Conservation (phyloP, 257 asterid species). For the Solanum chiquidenum region DNA sequence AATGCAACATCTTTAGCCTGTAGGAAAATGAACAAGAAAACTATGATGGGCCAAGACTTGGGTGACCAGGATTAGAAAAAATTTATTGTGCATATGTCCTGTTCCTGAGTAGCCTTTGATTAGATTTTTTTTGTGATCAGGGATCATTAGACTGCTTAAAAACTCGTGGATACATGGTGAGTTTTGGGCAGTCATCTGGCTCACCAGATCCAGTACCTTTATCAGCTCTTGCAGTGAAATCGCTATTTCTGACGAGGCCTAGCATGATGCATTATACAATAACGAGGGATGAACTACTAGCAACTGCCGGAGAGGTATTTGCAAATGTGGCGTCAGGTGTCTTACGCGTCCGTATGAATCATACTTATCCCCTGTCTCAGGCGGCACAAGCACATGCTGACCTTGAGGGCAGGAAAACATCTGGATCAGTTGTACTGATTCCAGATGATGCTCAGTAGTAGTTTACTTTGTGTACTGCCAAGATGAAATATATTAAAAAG, state of each 20-base stretch:
- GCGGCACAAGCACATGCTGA: conserved; percentile 84
- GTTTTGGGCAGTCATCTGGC: conserved; percentile 90
- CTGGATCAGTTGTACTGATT: conserved; percentile 78
- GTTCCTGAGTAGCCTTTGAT: not conserved
- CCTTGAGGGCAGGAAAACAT: conserved; percentile 66
- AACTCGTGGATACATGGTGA: conserved; percentile 80
- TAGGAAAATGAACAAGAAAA: not conserved
- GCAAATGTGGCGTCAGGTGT: conserved; percentile 57
- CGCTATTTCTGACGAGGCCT: conserved; percentile 90
- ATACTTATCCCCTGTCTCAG: conserved; percentile 61
- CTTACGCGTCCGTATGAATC: conserved; percentile 54
- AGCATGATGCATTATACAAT: conserved; percentile 51
- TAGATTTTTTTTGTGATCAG: conserved; percentile 17
- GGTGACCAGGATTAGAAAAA: not conserved
- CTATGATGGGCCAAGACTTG: not conserved
- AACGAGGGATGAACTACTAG: conserved; percentile 60
- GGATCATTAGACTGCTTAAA: conserved; percentile 86
- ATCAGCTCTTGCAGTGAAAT: conserved; percentile 56
- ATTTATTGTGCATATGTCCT: not conserved
- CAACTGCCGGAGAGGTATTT: conserved; percentile 71
- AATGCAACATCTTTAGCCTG: not conserved
- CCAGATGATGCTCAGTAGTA: conserved; percentile 27
- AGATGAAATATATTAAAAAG: not conserved
- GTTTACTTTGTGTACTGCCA: not conserved
- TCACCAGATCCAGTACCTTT: conserved; percentile 63